Percentiles rank a stretch among this genome's conserved stretches.
phyloP scores from a whole-genome alignment of 805 yeast species.

The Grigorovia humatica region DNA sequence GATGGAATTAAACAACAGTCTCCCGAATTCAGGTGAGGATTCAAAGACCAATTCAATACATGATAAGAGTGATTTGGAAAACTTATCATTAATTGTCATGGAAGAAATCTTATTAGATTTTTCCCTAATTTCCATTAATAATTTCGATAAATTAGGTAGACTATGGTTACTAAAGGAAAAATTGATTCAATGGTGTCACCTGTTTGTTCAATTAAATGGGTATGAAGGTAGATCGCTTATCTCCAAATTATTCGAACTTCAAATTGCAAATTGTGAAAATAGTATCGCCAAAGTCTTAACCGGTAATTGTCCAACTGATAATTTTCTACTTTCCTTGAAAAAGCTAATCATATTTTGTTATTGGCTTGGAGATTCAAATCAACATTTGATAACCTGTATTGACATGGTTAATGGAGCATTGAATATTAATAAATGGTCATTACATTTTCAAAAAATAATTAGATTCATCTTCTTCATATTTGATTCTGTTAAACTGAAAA shows the following conservation, averaged over 20 bases:
- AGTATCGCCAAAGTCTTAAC: slow-evolving; percentile 9
- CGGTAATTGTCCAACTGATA: slow-evolving; percentile 6
- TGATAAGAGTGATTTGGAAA: not conserved
- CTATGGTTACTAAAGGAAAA: slow-evolving; percentile 22
- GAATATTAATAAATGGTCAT: slow-evolving; percentile 16
- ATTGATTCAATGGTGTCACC: slow-evolving; percentile 19
- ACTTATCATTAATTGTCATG: slow-evolving; percentile 8
- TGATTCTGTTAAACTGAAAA: slow-evolving; percentile 7
- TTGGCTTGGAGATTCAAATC: slow-evolving; percentile 14
- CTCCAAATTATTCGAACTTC: slow-evolving; percentile 5
- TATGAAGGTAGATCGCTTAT: slow-evolving; percentile 5
- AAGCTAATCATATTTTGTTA: slow-evolving; percentile 15
- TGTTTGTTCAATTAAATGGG: slow-evolving; percentile 10
- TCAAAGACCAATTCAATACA: not conserved
- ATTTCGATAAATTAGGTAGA: slow-evolving; percentile 11
- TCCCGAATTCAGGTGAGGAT: not conserved
- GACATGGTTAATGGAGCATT: slow-evolving; percentile 12
- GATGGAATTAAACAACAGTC: not conserved
- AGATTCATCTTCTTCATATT: slow-evolving; percentile 20
- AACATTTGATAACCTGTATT: slow-evolving; percentile 10
- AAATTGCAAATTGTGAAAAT: slow-evolving; percentile 11
- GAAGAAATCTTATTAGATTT: slow-evolving; percentile 11
- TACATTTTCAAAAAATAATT: slow-evolving; percentile 18
- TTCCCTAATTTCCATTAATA: slow-evolving; percentile 9
- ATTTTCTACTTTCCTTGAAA: slow-evolving; percentile 7